A percentile compares a stretch with the other conserved stretches of the same genome.
Conservation (phyloP, 305 asterid species). For the Salvia sclarea region DNA sequence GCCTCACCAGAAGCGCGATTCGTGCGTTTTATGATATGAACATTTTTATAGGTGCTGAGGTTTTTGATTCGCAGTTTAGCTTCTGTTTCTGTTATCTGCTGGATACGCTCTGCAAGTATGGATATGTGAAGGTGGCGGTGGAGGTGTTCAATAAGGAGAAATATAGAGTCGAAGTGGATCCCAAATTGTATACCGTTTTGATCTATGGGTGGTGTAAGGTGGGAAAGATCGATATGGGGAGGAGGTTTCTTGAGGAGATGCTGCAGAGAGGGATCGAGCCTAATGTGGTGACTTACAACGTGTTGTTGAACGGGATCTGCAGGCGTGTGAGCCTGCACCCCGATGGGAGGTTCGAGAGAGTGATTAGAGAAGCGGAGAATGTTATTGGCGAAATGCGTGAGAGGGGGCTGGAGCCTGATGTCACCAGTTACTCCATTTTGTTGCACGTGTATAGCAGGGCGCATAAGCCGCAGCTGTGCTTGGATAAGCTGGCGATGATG, state of each 20-base stretch:
- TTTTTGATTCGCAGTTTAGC: conserved; percentile 40
- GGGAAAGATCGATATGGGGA: conserved; percentile 64
- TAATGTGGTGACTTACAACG: conserved; percentile 72
- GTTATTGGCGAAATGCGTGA: conserved; percentile 67
- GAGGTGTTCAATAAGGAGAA: conserved; percentile 78
- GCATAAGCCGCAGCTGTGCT: conserved; percentile 74
- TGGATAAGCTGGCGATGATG: conserved; percentile 75
- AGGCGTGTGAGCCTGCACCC: conserved; percentile 83
- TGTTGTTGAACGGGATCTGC: conserved; percentile 78
- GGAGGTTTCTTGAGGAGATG: conserved; percentile 73
- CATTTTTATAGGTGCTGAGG: conserved; percentile 49
- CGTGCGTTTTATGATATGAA: conserved; percentile 77
- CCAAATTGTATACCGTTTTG: conserved; percentile 67
- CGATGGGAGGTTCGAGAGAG: conserved; percentile 66
- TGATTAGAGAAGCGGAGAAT: conserved; percentile 70
- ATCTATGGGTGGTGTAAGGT: conserved; percentile 89
- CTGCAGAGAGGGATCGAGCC: conserved; percentile 65
- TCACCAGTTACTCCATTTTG: conserved; percentile 70
- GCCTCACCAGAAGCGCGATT: conserved; percentile 70
- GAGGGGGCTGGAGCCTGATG: conserved; percentile 79
- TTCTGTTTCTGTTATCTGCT: conserved; percentile 58
- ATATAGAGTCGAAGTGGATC: conserved; percentile 52
- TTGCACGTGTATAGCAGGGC: conserved; percentile 84
- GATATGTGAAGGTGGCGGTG: conserved; percentile 72
- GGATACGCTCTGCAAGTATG: conserved; percentile 91